A percentile compares a stretch with the other conserved stretches of the same genome.
These are phyloP conservation scores for Pleurotus giganteus DNA, from an alignment of 768 basidiomycete species.

Conservation along the genomic window DNA sequence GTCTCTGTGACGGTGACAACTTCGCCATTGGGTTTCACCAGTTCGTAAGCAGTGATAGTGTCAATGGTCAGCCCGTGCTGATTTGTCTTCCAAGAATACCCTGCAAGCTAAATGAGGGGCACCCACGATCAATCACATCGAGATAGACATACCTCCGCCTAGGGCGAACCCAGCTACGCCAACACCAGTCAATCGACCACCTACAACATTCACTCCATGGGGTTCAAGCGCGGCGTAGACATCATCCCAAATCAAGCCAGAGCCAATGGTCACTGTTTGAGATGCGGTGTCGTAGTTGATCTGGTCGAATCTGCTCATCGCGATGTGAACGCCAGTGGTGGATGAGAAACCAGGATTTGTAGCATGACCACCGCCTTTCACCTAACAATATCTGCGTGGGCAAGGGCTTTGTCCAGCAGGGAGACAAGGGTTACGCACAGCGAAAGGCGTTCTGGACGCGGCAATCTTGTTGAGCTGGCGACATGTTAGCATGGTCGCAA, in stretches of 20 bases:
- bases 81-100: constrained; percentile 65
- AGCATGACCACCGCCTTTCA: constrained; percentile 64
- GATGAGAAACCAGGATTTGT: constrained; percentile 59
- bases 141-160: constrained; percentile 54
- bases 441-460: constrained; percentile 47
- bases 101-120: no score
- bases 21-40: constrained; percentile 55
- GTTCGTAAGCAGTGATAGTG: constrained; percentile 50
- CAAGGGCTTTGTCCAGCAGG: background rate
- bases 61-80: constrained; percentile 61
- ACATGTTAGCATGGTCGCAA: background rate
- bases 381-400: constrained; percentile 35
- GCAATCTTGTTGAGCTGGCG: constrained; percentile 45
- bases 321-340: constrained; percentile 56
- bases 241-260: constrained; percentile 64
- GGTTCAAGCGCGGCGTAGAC: constrained; percentile 52
- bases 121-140: no score
- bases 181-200: constrained; percentile 55
- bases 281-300: constrained; percentile 38
- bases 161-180: constrained; percentile 59
- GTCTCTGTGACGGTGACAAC: constrained; percentile 32
- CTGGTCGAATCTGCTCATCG: constrained; percentile 47
- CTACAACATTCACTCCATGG: constrained; percentile 51
- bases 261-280: constrained; percentile 40
- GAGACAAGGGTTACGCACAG: constrained; percentile 36